phyloP scores from a whole-genome alignment of 306 rosid species.

The Spatholobus suberectus region DNA sequence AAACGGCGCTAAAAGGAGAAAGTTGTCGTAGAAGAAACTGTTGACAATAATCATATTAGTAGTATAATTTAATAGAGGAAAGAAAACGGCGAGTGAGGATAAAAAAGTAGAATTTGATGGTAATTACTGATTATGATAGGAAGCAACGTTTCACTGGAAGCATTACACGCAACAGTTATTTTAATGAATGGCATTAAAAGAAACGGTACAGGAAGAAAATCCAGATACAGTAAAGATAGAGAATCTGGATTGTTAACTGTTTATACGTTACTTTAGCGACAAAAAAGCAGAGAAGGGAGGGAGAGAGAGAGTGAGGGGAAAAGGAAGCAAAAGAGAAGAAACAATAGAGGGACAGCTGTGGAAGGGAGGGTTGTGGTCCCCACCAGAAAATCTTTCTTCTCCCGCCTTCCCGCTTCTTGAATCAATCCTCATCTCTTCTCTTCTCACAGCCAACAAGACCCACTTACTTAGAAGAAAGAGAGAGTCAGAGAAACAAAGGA shows the following conservation, averaged over 20 bases:
- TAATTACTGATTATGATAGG: neutral
- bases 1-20: neutral
- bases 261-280: neutral
- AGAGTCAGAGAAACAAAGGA: too few relatives aligned
- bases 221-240: neutral
- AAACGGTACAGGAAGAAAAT: neutral
- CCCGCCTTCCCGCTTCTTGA: conserved; percentile 41
- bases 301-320: neutral
- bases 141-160: neutral
- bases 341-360: conserved; percentile 38
- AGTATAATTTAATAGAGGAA: too few relatives aligned
- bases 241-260: neutral
- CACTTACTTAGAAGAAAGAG: neutral
- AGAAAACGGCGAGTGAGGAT: neutral
- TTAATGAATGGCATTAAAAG: neutral
- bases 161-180: neutral
- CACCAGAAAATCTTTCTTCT: conserved; percentile 32
- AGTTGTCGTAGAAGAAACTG: neutral
- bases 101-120: neutral
- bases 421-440: conserved; percentile 35
- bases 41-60: too few relatives aligned
- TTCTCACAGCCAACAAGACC: too few relatives aligned
- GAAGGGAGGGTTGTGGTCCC: conserved; percentile 26
- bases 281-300: neutral
- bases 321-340: neutral